Evolutionary conservation across 768 basidiomycete species (phyloP), one percentile per base, ranked within the genome.

Genomic region (Boletellus ananas): DNA sequence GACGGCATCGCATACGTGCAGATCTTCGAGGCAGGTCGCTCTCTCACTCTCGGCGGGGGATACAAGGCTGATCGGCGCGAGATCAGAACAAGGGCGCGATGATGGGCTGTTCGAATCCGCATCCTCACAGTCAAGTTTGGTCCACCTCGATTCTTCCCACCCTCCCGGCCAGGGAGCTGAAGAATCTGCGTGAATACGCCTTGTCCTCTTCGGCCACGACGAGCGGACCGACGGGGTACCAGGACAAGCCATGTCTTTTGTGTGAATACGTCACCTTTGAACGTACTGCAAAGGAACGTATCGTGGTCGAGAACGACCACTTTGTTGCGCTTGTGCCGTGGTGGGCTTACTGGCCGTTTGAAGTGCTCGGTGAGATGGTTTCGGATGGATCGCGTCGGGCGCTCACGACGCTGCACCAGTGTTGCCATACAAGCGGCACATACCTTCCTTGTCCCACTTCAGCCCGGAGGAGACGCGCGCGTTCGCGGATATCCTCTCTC

Each of bases 301-400:
- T 92, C 35, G 84, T 94, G 3, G 64, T 84, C 31, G 71, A 76
- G 63, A 89, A 90, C 59, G 79, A 81, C 16, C 78, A 87, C 60
- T 96, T 90, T 80, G 75, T 88, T 3, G 90, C 85, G 0, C 62
- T 95, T 2, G 92, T 94, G 3, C 94, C 94, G 2, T 95, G 90
- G 85, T 96, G 94, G 94, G 94, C 93, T 6, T 80, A 81, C 29
- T 96, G 93, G 94, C 94, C 94, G 0, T 96, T 84, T 62, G 94
- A 96, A 66, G 75, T 85, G 16, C 70, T 94, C 58, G 64, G 88
- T 87, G 27, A 58, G 59, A 75, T 31, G 2, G 12, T 20, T 18
- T 27, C 7, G 31, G 33, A 7, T 31, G 7, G 2, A 35, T 18
- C 37, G 37, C 38, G 35, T 55, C 11, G 40, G 41, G 40, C 13